A percentile compares a stretch with the other conserved stretches of the same genome.
These are phyloP conservation scores for Apiospora malaysiana DNA, from an alignment of 2,329 filamentous ascomycete species.

Conservation along the genomic window DNA sequence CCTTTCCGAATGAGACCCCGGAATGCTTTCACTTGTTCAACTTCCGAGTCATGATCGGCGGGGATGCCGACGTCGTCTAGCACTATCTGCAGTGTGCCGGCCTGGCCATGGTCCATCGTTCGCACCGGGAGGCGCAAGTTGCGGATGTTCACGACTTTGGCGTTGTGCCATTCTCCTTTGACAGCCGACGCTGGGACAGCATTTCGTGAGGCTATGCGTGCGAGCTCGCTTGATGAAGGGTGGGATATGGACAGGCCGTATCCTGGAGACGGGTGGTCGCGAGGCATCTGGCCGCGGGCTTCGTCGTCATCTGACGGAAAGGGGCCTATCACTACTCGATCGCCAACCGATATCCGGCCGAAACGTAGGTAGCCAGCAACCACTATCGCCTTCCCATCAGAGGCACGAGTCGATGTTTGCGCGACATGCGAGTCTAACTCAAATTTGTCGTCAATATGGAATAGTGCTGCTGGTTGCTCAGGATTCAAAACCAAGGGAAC, in stretches of 20 bases:
- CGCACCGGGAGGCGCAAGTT: constrained; percentile 86
- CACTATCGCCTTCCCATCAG: constrained; percentile 55
- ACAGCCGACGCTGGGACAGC: constrained; percentile 56
- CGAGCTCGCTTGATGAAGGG: constrained; percentile 58
- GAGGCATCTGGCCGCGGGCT: constrained; percentile 45
- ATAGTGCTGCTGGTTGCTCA: constrained; percentile 69
- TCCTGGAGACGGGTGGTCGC: constrained; percentile 53
- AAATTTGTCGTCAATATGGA: constrained; percentile 92
- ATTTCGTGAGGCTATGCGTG: constrained; percentile 58
- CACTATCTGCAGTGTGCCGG: constrained; percentile 84
- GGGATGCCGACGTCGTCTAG: constrained; percentile 49
- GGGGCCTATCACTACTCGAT: constrained; percentile 80
- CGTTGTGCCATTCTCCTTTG: constrained; percentile 77
- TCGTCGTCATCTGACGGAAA: constrained; percentile 66
- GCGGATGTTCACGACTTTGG: constrained; percentile 83
- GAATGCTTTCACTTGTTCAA: constrained; percentile 38
- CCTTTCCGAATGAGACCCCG: constrained; percentile 70
- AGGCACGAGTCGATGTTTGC: constrained; percentile 39
- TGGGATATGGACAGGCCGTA: constrained; percentile 60
- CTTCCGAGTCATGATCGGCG: constrained; percentile 33
- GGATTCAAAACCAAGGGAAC: constrained; percentile 62
- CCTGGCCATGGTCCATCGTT: constrained; percentile 78
- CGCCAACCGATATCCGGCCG: constrained; percentile 77
- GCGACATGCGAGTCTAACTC: constrained; percentile 70
- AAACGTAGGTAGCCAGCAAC: constrained; percentile 85